A percentile compares a stretch with the other conserved stretches of the same genome.
Evolutionary conservation across 2,329 filamentous ascomycete species (phyloP).

Genomic region (Aspergillus intermedius): DNA sequence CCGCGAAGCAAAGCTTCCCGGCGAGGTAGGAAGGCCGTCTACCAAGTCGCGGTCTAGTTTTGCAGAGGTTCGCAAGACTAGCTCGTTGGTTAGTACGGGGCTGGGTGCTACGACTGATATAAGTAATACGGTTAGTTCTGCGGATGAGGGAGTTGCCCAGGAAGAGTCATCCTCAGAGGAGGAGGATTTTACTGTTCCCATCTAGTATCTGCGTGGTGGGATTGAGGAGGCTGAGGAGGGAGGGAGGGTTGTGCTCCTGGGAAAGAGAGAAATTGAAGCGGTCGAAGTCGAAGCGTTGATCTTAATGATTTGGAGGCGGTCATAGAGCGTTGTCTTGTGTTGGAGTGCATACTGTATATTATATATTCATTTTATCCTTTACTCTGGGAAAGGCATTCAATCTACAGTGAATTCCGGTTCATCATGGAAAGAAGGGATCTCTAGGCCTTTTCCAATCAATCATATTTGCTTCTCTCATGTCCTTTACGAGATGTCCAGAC

Average conservation of each 20-base stretch:
- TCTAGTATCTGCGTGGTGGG: constrained; percentile 16
- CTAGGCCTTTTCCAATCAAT: no score
- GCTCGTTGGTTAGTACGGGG: constrained; percentile 34
- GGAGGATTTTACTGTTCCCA: constrained; percentile 10
- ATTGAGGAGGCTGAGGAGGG: constrained; percentile 20
- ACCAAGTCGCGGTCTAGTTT: constrained; percentile 19
- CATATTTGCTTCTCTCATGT: no score
- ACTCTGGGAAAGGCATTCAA: no score
- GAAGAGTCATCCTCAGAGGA: constrained; percentile 6
- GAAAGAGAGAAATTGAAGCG: constrained; percentile 14
- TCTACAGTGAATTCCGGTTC: no score
- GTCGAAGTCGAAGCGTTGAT: constrained; percentile 8
- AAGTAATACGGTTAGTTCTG: constrained; percentile 21
- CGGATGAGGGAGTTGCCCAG: constrained; percentile 11
- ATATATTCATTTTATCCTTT: no score
- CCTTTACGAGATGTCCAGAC: no score
- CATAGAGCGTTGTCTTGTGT: no score
- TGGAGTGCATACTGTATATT: neutral
- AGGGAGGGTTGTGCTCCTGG: constrained; percentile 20
- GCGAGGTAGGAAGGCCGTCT: constrained; percentile 20
- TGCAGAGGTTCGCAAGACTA: constrained; percentile 29
- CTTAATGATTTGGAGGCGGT: neutral
- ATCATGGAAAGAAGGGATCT: no score
- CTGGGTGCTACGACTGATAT: constrained; percentile 20
- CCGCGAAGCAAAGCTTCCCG: constrained; percentile 23